Conservation (phyloP, 139 green algal genomes). For the Picochlorum sp. region DNA sequence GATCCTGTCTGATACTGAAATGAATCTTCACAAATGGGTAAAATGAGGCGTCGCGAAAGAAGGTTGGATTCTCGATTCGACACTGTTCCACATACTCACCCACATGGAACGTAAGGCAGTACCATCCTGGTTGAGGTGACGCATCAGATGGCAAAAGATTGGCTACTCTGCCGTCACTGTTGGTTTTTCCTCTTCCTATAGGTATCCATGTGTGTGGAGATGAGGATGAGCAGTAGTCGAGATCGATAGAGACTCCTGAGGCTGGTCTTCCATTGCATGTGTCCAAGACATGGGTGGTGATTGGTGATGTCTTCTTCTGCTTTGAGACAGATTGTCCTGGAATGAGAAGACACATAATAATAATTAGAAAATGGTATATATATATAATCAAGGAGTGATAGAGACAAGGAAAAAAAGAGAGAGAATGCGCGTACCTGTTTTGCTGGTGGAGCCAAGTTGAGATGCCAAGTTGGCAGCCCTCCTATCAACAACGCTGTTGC, state of each 20-base stretch:
- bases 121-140: conserved; percentile 54
- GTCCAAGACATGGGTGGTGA: conserved; percentile 94
- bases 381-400: no score
- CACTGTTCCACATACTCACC: conserved; percentile 56
- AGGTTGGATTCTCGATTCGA: conserved; percentile 30
- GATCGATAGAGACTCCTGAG: conserved; percentile 49
- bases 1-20: conserved; percentile 58
- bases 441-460: no score
- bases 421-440: no score
- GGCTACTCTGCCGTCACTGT: conserved; percentile 62
- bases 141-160: conserved; percentile 48
- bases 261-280: conserved; percentile 67
- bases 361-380: no score
- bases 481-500: no score
- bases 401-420: no score
- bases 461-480: no score
- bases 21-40: conserved; percentile 67
- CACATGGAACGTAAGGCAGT: conserved; percentile 76
- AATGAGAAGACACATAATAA: not conserved
- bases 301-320: conserved; percentile 51
- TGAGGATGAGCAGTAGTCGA: conserved; percentile 31
- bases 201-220: conserved; percentile 36
- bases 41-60: conserved; percentile 52
- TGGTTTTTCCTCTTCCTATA: conserved; percentile 49
- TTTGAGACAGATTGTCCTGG: not conserved